phyloP scores from a whole-genome alignment of 148 eudicot species.

The Rhododendron henanense region DNA sequence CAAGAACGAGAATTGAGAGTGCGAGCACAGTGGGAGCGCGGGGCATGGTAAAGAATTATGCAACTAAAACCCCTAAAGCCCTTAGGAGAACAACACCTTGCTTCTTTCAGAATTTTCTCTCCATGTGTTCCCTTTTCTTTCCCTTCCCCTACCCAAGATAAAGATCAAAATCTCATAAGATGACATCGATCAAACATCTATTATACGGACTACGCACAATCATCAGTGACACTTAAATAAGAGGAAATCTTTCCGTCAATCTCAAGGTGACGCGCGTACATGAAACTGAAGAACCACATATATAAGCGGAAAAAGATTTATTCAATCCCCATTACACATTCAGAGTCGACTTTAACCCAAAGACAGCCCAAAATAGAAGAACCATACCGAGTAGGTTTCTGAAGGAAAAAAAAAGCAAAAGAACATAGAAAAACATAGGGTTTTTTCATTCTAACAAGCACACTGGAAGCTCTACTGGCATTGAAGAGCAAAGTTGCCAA shows the following conservation, averaged over 20 bases:
- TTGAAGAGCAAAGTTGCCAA: neutral
- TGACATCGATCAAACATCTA: neutral
- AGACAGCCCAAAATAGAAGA: neutral
- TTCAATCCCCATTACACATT: neutral
- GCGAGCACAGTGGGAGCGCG: neutral
- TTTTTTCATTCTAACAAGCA: neutral
- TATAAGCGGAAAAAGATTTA: neutral
- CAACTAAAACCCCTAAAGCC: neutral
- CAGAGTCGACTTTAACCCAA: neutral
- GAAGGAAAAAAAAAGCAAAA: neutral
- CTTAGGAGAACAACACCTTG: too few relatives aligned
- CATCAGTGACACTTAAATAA: neutral
- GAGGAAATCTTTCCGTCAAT: neutral
- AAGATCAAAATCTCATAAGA: neutral
- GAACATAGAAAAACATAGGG: neutral
- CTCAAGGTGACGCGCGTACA: neutral
- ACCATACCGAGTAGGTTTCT: neutral
- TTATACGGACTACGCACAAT: neutral
- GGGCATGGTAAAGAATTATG: neutral
- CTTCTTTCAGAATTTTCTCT: neutral
- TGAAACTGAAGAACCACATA: neutral
- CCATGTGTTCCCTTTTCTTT: neutral
- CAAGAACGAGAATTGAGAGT: neutral
- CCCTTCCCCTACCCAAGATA: neutral
- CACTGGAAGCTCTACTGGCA: constrained; percentile 1